Evolutionary conservation across 495 filamentous ascomycete species (phyloP).

Genomic region (Xylaria telfairii): DNA sequence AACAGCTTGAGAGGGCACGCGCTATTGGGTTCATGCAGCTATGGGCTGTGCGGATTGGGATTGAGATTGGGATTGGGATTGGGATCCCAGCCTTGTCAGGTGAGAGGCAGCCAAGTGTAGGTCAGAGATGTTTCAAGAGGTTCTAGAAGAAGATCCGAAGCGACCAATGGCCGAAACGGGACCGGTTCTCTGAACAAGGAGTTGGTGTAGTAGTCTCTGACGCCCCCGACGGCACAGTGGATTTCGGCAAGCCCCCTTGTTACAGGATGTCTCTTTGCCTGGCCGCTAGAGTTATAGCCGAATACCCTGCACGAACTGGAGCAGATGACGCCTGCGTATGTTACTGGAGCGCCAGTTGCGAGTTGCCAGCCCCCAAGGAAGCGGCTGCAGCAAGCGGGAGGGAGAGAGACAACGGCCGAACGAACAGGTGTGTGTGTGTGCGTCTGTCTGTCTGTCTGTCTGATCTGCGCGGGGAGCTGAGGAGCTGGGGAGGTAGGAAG

Average conservation of each 20-base stretch:
- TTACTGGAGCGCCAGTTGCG: not conserved
- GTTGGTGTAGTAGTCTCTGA: not conserved
- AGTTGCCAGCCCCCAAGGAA: not conserved
- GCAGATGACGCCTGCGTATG: not conserved
- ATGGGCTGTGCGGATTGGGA: not conserved
- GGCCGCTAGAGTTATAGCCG: constrained; percentile 15
- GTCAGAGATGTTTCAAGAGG: constrained; percentile 6
- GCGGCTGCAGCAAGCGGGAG: constrained; percentile 16
- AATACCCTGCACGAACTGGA: constrained; percentile 7
- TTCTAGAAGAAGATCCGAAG: constrained; percentile 28
- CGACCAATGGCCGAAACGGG: not conserved
- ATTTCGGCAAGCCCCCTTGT: constrained; percentile 18
- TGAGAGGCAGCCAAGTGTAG: constrained; percentile 16
- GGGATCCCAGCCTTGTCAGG: constrained; percentile 1
- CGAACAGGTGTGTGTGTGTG: not conserved
- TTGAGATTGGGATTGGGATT: not conserved
- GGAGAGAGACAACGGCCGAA: constrained; percentile 5
- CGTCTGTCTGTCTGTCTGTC: too few relatives aligned
- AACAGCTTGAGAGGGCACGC: not conserved
- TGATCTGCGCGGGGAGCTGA: constrained; percentile 33
- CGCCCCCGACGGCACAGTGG: constrained; percentile 6
- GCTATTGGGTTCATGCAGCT: constrained; percentile 19
- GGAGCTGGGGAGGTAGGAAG: not conserved
- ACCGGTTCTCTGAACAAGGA: not conserved
- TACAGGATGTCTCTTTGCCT: constrained; percentile 12